Evolutionary conservation across 2,329 filamentous ascomycete genomes (phyloP), one percentile per base, ranked within the genome.

Genomic region (Paraconiothyrium brasiliense): DNA sequence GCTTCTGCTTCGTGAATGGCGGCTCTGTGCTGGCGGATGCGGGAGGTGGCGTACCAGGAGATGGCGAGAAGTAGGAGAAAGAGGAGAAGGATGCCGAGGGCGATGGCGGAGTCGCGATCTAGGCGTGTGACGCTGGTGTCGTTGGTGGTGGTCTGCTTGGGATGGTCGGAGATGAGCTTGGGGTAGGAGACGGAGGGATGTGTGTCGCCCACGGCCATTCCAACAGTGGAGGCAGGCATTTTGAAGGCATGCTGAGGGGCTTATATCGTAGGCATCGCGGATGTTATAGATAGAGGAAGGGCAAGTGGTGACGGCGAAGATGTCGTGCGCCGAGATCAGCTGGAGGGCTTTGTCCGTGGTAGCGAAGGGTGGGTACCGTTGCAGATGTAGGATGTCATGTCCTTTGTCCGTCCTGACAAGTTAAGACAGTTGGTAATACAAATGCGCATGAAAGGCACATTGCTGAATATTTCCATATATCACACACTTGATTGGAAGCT

Each of bases 91-190:
- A 55, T 24, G 32, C 59, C 62, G 3, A 65, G 59, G n/a, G 61
- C 64, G 46, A 67, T 63, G 41, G 58, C 60, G 43, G 64, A 59
- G 55, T 63, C 51, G 46, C 56, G 55, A 46, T 68, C 57, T n/a
- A 65, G 43, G 20, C 57, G 35, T 14, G 49, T 41, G 50, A 57
- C 52, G 5, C 35, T 39, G 35, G 20, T 8, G 50, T 13, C 13
- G 52, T 34, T 8, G 46, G 9, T 46, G 47, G 20, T 10, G 41
- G 14, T 59, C 14, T 34, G 8, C 27, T 57, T n/a, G 49, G 14
- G 14, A n/a, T 9, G 41, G 41, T 9, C 6, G 9, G 5, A 44
- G 41, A n/a, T 4, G 8, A 22, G 16, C 16, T 9, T n/a, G 22
- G 43, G 10, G 4, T 16, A 8, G 43, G 20, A 7, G n/a, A 4